These are phyloP conservation scores for Emericellopsis cladophorae DNA, from an alignment of 2,329 filamentous ascomycete genomes.

Conservation along the genomic window DNA sequence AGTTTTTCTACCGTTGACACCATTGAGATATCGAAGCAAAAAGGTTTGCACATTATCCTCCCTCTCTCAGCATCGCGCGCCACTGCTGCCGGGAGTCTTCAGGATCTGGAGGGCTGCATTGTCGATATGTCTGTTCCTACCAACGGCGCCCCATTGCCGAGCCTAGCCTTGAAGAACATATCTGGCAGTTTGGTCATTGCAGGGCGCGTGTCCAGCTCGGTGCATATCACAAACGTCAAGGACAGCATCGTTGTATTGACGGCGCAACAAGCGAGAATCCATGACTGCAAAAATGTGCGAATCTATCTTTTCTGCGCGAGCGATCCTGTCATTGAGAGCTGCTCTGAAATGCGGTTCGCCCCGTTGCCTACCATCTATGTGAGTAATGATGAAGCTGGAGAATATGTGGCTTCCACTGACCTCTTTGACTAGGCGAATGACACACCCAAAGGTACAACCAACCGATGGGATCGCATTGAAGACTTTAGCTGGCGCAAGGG, in stretches of 20 bases:
- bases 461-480: slow-evolving; percentile 83
- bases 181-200: slow-evolving; percentile 60
- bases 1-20: slow-evolving; percentile 49
- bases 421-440: too few species aligned
- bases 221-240: slow-evolving; percentile 66
- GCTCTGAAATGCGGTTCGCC: slow-evolving; percentile 64
- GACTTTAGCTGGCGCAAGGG: slow-evolving; percentile 96
- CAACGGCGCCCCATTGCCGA: slow-evolving; percentile 47
- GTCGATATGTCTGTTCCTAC: slow-evolving; percentile 68
- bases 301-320: slow-evolving; percentile 75
- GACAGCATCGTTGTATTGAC: slow-evolving; percentile 67
- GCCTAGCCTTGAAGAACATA: slow-evolving; percentile 54
- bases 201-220: slow-evolving; percentile 65
- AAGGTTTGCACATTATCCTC: slow-evolving; percentile 62
- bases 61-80: slow-evolving; percentile 58
- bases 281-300: slow-evolving; percentile 69
- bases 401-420: too few species aligned
- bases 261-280: slow-evolving; percentile 84
- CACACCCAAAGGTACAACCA: slow-evolving; percentile 16
- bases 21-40: slow-evolving; percentile 55
- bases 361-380: slow-evolving; percentile 60
- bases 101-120: slow-evolving; percentile 56
- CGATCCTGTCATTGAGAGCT: slow-evolving; percentile 90
- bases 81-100: slow-evolving; percentile 61
- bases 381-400: slow-evolving; percentile 19